phyloP scores from a whole-genome alignment of 2,329 filamentous ascomycete genomes.

The Cordyceps farinosa region DNA sequence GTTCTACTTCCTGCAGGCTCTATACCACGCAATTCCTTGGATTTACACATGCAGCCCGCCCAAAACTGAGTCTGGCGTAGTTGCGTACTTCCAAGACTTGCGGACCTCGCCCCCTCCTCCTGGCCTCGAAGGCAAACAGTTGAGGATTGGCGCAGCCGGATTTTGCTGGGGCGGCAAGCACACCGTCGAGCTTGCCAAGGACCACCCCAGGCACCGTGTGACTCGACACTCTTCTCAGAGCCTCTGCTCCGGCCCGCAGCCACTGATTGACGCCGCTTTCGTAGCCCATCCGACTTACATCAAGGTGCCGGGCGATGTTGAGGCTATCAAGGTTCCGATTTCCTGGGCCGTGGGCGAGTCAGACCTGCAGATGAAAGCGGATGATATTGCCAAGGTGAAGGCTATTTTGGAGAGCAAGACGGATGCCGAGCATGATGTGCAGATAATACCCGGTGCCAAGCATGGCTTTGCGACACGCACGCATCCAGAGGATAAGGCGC shows the following conservation, averaged over 20 bases:
- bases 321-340: slow-evolving; percentile 40
- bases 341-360: slow-evolving; percentile 42
- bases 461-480: slow-evolving; percentile 40
- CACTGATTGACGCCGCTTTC: slow-evolving; percentile 48
- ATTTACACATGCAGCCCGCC: slow-evolving; percentile 6
- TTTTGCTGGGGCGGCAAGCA: slow-evolving; percentile 63
- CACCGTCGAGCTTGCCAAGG: slow-evolving; percentile 37
- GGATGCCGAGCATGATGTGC: slow-evolving; percentile 29
- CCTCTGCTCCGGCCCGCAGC: slow-evolving; percentile 23
- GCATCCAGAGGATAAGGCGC: slow-evolving; percentile 31
- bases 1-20: not conserved
- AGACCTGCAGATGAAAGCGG: slow-evolving; percentile 36
- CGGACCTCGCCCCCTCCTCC: slow-evolving; percentile 16
- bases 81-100: slow-evolving; percentile 18
- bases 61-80: slow-evolving; percentile 11
- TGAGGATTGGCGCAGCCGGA: slow-evolving; percentile 48
- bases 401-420: slow-evolving; percentile 31
- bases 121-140: not conserved
- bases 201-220: slow-evolving; percentile 26
- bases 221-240: slow-evolving; percentile 3
- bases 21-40: slow-evolving; percentile 7
- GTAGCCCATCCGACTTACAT: slow-evolving; percentile 50
- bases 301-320: slow-evolving; percentile 42
- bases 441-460: slow-evolving; percentile 35
- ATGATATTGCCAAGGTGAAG: slow-evolving; percentile 31